Conservation (phyloP, 2,329 filamentous ascomycete species). For the Penicillium sp. region DNA sequence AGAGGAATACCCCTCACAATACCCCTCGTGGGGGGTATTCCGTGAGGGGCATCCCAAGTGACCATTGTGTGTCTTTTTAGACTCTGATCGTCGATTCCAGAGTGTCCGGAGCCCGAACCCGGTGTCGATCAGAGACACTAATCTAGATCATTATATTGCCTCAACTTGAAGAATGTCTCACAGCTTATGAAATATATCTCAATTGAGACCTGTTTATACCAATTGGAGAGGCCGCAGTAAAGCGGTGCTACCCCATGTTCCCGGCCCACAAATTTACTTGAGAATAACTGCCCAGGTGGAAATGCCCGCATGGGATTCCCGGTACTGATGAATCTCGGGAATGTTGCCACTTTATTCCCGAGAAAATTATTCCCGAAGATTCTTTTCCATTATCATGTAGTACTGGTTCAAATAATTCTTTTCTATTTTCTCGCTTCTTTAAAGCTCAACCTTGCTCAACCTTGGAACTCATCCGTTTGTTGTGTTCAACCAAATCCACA, state of each 20-base stretch:
- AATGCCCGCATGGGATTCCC: constrained; percentile 17
- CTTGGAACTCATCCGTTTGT: background rate
- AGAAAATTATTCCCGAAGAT: constrained; percentile 21
- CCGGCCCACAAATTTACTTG: constrained; percentile 21
- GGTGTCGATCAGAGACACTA: background rate
- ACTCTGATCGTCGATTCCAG: background rate
- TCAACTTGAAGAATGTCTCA: background rate
- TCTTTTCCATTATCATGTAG: constrained; percentile 23
- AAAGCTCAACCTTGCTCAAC: background rate
- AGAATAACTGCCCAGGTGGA: constrained; percentile 11
- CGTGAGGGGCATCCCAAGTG: background rate
- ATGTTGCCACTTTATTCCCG: constrained; percentile 21
- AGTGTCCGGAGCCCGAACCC: background rate
- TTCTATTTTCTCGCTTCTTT: background rate
- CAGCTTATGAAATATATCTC: background rate
- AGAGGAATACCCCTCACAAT: background rate
- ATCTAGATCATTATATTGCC: background rate
- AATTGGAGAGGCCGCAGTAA: background rate
- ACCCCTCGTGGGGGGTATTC: background rate
- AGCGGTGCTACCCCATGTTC: constrained; percentile 2
- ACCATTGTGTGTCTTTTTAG: background rate
- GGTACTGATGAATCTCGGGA: constrained; percentile 19
- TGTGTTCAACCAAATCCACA: constrained; percentile 2
- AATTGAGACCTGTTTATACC: background rate
- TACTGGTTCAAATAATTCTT: constrained; percentile 15